These are phyloP conservation scores for Acaromyces ingoldii DNA, from an alignment of 1,284 basidiomycete species.

Conservation along the genomic window DNA sequence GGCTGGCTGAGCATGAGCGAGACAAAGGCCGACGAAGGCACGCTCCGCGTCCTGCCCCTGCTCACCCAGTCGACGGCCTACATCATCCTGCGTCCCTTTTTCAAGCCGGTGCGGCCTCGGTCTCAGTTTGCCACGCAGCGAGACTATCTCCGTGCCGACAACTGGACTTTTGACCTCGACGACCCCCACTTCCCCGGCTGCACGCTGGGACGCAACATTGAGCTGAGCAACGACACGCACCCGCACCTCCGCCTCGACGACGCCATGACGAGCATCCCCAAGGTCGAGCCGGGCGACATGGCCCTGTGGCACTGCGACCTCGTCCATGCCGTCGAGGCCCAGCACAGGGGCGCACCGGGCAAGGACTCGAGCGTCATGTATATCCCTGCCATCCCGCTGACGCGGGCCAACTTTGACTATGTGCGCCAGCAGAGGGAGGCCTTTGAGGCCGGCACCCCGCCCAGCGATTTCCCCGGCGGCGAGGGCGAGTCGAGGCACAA, in stretches of 20 bases:
- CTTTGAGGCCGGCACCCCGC: conserved; percentile 61
- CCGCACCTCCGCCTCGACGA: conserved; percentile 65
- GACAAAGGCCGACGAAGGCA: conserved; percentile 67
- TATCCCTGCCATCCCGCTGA: conserved; percentile 71
- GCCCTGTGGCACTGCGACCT: conserved; percentile 77
- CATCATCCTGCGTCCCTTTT: conserved; percentile 70
- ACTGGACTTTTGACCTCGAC: conserved; percentile 58
- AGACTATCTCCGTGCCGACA: conserved; percentile 15
- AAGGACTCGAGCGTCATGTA: conserved; percentile 70
- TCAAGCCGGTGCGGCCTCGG: conserved; percentile 55
- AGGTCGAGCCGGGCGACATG: conserved; percentile 68
- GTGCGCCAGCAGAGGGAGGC: conserved; percentile 60
- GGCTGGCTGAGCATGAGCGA: conserved; percentile 62
- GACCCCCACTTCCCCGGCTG: conserved; percentile 60
- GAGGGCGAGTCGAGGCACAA: conserved; percentile 58
- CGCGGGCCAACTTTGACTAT: conserved; percentile 63
- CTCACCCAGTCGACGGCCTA: conserved; percentile 71
- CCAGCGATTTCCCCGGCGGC: conserved; percentile 72
- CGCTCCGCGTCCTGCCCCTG: conserved; percentile 70
- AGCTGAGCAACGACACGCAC: conserved; percentile 62
- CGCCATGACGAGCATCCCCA: conserved; percentile 64
- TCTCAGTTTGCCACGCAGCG: background rate
- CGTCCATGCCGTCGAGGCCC: conserved; percentile 67
- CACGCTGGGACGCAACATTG: conserved; percentile 62
- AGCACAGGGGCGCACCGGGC: conserved; percentile 58